A percentile compares a stretch with the other conserved stretches of the same genome.
Conservation (phyloP, 768 basidiomycete species). For the Leccinellum albellum region DNA sequence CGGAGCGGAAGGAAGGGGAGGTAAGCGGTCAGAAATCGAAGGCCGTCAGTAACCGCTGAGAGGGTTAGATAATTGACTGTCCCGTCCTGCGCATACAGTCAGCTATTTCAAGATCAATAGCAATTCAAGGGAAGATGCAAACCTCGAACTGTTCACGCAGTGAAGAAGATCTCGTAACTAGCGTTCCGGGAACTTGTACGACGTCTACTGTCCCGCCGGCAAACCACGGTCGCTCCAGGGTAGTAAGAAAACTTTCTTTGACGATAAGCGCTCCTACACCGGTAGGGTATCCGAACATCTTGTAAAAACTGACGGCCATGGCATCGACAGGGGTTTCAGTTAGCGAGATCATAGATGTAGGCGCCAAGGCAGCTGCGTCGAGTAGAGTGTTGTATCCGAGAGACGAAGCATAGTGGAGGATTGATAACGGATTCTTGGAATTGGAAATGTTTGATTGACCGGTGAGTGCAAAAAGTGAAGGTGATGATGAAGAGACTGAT, state of each 20-base stretch:
- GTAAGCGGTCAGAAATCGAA: slow-evolving; percentile 74
- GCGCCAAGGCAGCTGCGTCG: slow-evolving; percentile 78
- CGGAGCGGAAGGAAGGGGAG: slow-evolving; percentile 76
- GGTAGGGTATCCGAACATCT: slow-evolving; percentile 87
- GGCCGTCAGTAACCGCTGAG: slow-evolving; percentile 74
- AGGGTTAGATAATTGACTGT: slow-evolving; percentile 79
- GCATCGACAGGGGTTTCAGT: slow-evolving; percentile 70
- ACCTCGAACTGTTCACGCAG: slow-evolving; percentile 80
- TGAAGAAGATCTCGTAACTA: slow-evolving; percentile 57
- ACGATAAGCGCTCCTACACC: slow-evolving; percentile 79
- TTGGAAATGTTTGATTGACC: slow-evolving; percentile 83
- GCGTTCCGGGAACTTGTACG: slow-evolving; percentile 74
- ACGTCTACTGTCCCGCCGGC: slow-evolving; percentile 80
- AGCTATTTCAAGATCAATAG: neutral
- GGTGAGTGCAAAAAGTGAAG: slow-evolving; percentile 70
- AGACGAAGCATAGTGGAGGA: slow-evolving; percentile 59
- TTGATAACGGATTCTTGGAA: slow-evolving; percentile 62
- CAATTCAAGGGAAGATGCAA: slow-evolving; percentile 4
- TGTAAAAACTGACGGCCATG: slow-evolving; percentile 82
- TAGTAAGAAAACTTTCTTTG: slow-evolving; percentile 60
- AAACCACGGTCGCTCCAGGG: slow-evolving; percentile 75
- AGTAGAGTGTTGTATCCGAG: slow-evolving; percentile 74
- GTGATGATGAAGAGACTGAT: slow-evolving; percentile 35
- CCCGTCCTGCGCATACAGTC: slow-evolving; percentile 55
- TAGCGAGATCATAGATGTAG: slow-evolving; percentile 66